Evolutionary conservation across 371 early-diverging fungal genomes (phyloP), one percentile per base, ranked within the genome.

Genomic region (Chytridium lagenaria): DNA sequence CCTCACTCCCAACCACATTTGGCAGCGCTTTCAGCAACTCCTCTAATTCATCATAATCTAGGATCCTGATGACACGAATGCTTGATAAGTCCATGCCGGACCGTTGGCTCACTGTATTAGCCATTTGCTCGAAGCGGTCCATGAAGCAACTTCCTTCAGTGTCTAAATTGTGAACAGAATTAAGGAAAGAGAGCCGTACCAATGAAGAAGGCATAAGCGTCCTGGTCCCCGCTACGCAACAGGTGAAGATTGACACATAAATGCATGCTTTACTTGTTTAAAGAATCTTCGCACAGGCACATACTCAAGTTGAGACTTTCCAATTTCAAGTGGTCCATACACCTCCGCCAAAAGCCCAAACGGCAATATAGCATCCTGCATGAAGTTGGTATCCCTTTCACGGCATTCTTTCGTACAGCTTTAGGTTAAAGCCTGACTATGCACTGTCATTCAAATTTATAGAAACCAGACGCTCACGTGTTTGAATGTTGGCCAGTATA

Each of bases 281-380:
- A 22, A 63, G n/a, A n/a, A n/a, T n/a, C n/a, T n/a, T 19, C 0
- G 40, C n/a, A 31, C 1, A 52, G 40, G 19, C 50, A 37, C 71
- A 49, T 80, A 90, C 91, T 88, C 86, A 23, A 90, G 50, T 69
- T 91, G 90, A 15, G 91, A 89, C 71, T 91, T 92, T 0, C 92
- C 92, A 26, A 88, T 70, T 0, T 89, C 90, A 0, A 90, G 86
- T 39, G 86, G 84, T 7, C 91, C 92, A 72, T 88, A 88, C 33
- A 91, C 71, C 69, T 92, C 92, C 2, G 88, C 86, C 0, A 92
- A 83, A 50, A 77, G 75, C 10, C 84, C 84, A 28, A 78, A 52
- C 0, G 88, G 82, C 7, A 91, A 69, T 90, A 84, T 5, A 90
- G 30, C 10, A 78, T 77, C n/a, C 63, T 39, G 1, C 79, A 84